phyloP scores from a whole-genome alignment of 2,329 filamentous ascomycete species.

The Claviceps sp. region DNA sequence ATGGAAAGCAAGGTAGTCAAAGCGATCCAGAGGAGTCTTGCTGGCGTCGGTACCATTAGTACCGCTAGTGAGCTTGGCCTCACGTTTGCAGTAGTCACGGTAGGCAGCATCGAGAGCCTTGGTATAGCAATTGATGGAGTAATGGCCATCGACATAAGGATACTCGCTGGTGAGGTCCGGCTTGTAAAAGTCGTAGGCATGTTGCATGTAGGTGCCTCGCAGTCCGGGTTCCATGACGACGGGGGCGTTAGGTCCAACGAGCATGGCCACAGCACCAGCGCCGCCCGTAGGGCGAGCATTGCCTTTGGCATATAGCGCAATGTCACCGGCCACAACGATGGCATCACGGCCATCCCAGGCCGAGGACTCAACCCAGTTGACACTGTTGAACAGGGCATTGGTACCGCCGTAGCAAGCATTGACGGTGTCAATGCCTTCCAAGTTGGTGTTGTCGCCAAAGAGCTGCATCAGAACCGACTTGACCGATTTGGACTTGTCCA shows the following conservation, averaged over 20 bases:
- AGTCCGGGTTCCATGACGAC: slow-evolving; percentile 66
- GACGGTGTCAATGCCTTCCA: slow-evolving; percentile 71
- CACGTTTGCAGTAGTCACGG: slow-evolving; percentile 65
- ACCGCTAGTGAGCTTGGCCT: slow-evolving; percentile 43
- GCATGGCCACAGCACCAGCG: slow-evolving; percentile 65
- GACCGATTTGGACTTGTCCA: slow-evolving; percentile 86
- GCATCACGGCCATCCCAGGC: slow-evolving; percentile 75
- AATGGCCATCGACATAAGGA: slow-evolving; percentile 73
- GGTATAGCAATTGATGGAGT: slow-evolving; percentile 69
- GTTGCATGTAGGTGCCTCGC: slow-evolving; percentile 67
- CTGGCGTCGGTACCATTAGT: slow-evolving; percentile 31
- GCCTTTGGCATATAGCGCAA: slow-evolving; percentile 76
- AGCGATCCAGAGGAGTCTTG: slow-evolving; percentile 61
- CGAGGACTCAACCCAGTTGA: slow-evolving; percentile 81
- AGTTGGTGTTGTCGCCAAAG: slow-evolving; percentile 69
- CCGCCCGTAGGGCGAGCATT: slow-evolving; percentile 70
- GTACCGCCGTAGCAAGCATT: slow-evolving; percentile 83
- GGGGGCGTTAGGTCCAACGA: slow-evolving; percentile 66
- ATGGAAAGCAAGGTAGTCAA: slow-evolving; percentile 76
- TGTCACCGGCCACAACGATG: slow-evolving; percentile 69
- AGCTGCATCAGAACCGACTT: slow-evolving; percentile 83
- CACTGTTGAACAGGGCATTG: slow-evolving; percentile 68
- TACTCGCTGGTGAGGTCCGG: slow-evolving; percentile 79
- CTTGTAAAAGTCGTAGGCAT: slow-evolving; percentile 87
- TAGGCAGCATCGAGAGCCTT: slow-evolving; percentile 71